These are phyloP conservation scores for Cyclostephanos tholiformis DNA, from an alignment of 108 stramenopile genomes.

Conservation along the genomic window DNA sequence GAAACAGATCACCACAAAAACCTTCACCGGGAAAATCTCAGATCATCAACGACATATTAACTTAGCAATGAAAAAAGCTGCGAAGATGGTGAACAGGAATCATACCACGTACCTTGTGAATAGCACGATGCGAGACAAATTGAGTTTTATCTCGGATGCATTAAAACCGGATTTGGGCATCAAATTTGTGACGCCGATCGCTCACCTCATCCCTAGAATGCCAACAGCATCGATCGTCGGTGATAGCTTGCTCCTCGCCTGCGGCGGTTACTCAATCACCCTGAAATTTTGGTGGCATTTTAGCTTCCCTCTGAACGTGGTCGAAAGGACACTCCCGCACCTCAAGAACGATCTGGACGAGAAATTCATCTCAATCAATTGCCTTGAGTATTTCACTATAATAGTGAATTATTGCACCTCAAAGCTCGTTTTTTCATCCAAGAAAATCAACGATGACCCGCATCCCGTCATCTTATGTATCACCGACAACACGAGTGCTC, in stretches of 20 bases:
- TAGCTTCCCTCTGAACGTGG: constrained; percentile 1
- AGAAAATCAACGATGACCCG: neutral
- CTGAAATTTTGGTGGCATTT: constrained; percentile 19
- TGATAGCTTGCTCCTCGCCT: neutral
- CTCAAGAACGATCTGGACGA: neutral
- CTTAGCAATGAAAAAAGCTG: neutral
- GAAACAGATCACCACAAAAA: neutral
- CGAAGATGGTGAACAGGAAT: neutral
- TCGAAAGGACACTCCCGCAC: neutral
- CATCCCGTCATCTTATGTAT: neutral
- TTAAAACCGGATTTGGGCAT: neutral
- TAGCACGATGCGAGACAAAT: constrained; percentile 6
- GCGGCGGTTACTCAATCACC: neutral
- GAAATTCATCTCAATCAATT: constrained; percentile 1
- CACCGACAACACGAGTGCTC: no score
- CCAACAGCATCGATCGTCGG: neutral
- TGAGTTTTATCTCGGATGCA: neutral
- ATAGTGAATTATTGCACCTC: constrained; percentile 23
- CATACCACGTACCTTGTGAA: neutral
- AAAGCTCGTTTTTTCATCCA: neutral
- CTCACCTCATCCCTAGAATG: constrained; percentile 1
- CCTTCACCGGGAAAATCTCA: neutral
- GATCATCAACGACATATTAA: neutral
- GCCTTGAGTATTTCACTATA: constrained; percentile 14
- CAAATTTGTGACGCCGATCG: neutral